Evolutionary conservation across 768 basidiomycete species (phyloP).

Genomic region (Naganishia vaughanmartiniae): DNA sequence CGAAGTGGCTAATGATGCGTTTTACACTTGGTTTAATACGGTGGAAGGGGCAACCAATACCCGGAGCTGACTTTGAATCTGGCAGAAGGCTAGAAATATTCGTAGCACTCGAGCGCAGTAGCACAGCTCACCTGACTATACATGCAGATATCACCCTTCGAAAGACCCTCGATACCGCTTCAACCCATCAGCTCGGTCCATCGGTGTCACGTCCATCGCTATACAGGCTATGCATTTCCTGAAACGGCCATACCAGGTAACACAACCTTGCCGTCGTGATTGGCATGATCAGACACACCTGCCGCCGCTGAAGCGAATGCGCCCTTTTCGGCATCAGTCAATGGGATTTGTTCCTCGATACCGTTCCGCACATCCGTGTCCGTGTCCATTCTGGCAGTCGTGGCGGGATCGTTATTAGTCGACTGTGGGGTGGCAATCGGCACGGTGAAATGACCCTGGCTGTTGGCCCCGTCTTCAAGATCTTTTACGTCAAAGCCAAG

Average conservation of each 20-base stretch:
- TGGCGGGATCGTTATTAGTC: not conserved
- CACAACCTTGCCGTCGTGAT: conserved; percentile 30
- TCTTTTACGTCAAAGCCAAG: conserved; percentile 19
- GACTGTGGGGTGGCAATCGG: conserved; percentile 6
- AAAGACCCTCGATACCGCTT: not conserved
- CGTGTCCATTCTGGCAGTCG: conserved; percentile 7
- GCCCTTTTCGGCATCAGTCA: conserved; percentile 30
- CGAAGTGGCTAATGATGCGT: too few relatives aligned
- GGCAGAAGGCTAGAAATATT: not conserved
- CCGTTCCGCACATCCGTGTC: conserved; percentile 17
- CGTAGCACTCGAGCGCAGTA: not conserved
- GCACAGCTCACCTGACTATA: conserved; percentile 2
- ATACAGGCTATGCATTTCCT: not conserved
- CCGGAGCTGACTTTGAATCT: not conserved
- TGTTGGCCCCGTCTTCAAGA: not conserved
- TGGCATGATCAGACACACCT: conserved; percentile 23
- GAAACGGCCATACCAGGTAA: conserved; percentile 16
- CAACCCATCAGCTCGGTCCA: not conserved
- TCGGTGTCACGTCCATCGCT: not conserved
- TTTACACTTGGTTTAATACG: not conserved
- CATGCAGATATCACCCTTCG: not conserved
- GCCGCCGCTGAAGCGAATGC: conserved; percentile 33
- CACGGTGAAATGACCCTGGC: conserved; percentile 10
- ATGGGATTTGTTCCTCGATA: not conserved
- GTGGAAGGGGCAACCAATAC: not conserved